These are phyloP conservation scores for Rhizopogon sp. DNA, from an alignment of 768 basidiomycete genomes.

Conservation along the genomic window DNA sequence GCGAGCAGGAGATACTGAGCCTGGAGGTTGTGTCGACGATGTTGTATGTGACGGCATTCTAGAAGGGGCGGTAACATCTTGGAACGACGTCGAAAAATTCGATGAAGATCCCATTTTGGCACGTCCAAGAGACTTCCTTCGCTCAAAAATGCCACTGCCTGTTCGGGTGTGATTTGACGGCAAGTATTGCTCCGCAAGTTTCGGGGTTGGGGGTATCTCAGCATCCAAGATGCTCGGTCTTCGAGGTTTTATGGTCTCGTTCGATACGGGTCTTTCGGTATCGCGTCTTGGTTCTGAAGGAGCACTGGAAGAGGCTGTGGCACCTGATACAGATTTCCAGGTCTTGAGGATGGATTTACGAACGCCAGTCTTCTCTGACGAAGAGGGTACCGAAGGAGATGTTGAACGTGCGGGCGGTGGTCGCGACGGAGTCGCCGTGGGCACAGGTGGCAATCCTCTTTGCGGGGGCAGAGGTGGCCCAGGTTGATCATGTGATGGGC, in stretches of 20 bases:
- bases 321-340: constrained; percentile 46
- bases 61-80: constrained; percentile 18
- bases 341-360: constrained; percentile 73
- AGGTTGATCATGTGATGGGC: constrained; percentile 29
- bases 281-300: constrained; percentile 33
- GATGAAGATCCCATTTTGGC: constrained; percentile 14
- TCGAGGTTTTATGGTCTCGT: constrained; percentile 32
- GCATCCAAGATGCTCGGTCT: constrained; percentile 45
- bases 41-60: constrained; percentile 4
- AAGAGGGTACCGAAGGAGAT: constrained; percentile 22
- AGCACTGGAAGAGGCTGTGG: constrained; percentile 21
- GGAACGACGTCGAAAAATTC: constrained; percentile 25
- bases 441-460: constrained; percentile 12
- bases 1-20: constrained; percentile 24
- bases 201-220: constrained; percentile 58
- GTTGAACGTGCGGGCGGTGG: not conserved
- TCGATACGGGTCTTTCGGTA: constrained; percentile 32
- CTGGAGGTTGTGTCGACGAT: constrained; percentile 13
- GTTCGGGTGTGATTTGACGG: constrained; percentile 26
- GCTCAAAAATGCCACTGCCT: constrained; percentile 27
- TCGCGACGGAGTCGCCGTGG: constrained; percentile 24
- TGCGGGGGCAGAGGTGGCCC: constrained; percentile 23
- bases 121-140: constrained; percentile 13
- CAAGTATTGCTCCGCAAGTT: constrained; percentile 48
- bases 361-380: constrained; percentile 39